These are phyloP conservation scores for Gastrolobium villosum DNA, from an alignment of 306 rosid genomes.

Conservation along the genomic window DNA sequence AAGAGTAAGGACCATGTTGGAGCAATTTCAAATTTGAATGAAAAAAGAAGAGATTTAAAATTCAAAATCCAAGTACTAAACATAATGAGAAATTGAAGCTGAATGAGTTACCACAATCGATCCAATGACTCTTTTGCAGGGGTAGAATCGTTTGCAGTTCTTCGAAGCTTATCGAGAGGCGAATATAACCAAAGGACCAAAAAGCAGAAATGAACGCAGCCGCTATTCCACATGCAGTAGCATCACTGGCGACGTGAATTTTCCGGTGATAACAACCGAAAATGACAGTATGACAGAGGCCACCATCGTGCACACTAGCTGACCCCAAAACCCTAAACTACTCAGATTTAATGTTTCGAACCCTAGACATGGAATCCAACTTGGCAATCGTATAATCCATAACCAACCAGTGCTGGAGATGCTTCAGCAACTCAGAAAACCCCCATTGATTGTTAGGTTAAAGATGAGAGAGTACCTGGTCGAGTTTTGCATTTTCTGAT, in stretches of 20 bases:
- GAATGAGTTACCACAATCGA: no score
- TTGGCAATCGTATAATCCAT: slow-evolving; percentile 7
- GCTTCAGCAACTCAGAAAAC: background rate
- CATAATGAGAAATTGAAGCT: no score
- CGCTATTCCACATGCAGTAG: slow-evolving; percentile 91
- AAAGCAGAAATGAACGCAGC: slow-evolving; percentile 94
- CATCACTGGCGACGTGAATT: slow-evolving; percentile 85
- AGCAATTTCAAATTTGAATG: no score
- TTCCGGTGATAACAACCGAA: slow-evolving; percentile 84
- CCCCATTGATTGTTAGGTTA: background rate
- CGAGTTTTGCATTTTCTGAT: slow-evolving; percentile 79
- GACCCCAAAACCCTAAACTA: slow-evolving; percentile 93
- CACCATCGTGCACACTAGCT: slow-evolving; percentile 86
- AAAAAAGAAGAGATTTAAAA: no score
- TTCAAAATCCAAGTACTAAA: no score
- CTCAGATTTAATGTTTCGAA: slow-evolving; percentile 53
- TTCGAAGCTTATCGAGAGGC: slow-evolving; percentile 89
- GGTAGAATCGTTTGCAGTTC: slow-evolving; percentile 80
- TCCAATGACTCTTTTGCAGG: no score
- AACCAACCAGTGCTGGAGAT: background rate
- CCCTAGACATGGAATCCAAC: slow-evolving; percentile 41
- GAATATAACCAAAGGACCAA: slow-evolving; percentile 97
- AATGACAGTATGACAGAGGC: slow-evolving; percentile 95
- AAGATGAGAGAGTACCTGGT: slow-evolving; percentile 63
- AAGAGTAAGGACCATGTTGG: no score